Percentiles rank a stretch among this genome's conserved stretches.
phyloP scores from a whole-genome alignment of 1,139 yeast species.

The Meyerozyma athensensis region DNA sequence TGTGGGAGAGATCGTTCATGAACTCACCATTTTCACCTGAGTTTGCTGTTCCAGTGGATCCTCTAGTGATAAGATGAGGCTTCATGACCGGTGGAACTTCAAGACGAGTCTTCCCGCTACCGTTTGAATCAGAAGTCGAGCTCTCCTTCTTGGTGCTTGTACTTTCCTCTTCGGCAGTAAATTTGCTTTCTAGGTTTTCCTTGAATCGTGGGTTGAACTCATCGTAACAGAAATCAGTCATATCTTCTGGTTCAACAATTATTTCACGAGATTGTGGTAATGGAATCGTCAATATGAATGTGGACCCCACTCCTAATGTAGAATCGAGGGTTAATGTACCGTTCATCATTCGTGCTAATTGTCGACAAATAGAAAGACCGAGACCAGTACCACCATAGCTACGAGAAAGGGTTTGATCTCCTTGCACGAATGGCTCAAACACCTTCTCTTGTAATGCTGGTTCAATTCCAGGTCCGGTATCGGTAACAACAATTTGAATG shows the following conservation, averaged over 20 bases:
- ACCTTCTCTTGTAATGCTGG: conserved; percentile 74
- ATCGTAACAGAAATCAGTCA: conserved; percentile 40
- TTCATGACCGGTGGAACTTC: conserved; percentile 27
- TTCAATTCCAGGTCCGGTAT: conserved; percentile 92
- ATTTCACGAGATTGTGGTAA: conserved; percentile 67
- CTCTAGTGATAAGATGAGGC: conserved; percentile 42
- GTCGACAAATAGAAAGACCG: conserved; percentile 89
- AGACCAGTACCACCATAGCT: conserved; percentile 95
- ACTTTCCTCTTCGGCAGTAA: conserved; percentile 19
- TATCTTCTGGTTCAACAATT: conserved; percentile 32
- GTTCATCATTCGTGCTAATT: conserved; percentile 83
- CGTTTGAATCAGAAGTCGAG: conserved; percentile 4
- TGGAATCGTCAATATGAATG: conserved; percentile 76
- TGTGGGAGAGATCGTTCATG: conserved; percentile 30
- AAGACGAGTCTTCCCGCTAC: conserved; percentile 1
- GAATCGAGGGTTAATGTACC: conserved; percentile 74
- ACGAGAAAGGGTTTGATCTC: conserved; percentile 88
- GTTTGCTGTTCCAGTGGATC: conserved; percentile 57
- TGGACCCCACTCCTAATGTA: conserved; percentile 71
- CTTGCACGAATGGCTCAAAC: conserved; percentile 95
- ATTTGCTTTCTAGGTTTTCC: conserved; percentile 35
- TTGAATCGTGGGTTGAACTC: conserved; percentile 38
- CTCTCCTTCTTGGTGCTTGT: conserved; percentile 6
- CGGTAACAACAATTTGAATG: conserved; percentile 71
- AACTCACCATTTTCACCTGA: conserved; percentile 24